Evolutionary conservation across 2,329 filamentous ascomycete species (phyloP).

Genomic region (Xylariaceae sp.): DNA sequence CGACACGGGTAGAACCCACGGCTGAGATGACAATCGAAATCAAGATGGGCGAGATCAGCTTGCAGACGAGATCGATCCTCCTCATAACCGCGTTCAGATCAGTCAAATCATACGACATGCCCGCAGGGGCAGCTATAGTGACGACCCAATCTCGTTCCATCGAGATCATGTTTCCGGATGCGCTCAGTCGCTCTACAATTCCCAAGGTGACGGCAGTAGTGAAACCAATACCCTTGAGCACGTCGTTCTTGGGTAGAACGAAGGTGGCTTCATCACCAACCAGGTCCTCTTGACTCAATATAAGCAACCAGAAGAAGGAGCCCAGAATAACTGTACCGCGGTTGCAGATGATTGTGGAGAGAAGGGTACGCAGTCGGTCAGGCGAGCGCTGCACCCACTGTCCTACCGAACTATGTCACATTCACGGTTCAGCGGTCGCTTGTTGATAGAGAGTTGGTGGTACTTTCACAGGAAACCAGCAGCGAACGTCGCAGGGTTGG

Average conservation of each 20-base stretch:
- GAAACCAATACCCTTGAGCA: constrained; percentile 29
- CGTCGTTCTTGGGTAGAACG: constrained; percentile 16
- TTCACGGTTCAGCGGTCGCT: no score
- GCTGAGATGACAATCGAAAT: constrained; percentile 43
- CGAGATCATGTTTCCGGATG: constrained; percentile 38
- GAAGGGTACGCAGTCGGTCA: constrained; percentile 34
- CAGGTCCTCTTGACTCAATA: constrained; percentile 25
- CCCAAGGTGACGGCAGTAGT: constrained; percentile 32
- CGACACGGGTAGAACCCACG: constrained; percentile 35
- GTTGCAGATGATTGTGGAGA: constrained; percentile 38
- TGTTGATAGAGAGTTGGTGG: no score
- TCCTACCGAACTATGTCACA: constrained; percentile 25
- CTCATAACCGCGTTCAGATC: constrained; percentile 50
- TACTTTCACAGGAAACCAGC: no score
- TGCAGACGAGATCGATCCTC: constrained; percentile 54
- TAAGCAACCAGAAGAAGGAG: constrained; percentile 35
- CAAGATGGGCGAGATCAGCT: constrained; percentile 48
- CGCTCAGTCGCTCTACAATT: constrained; percentile 37
- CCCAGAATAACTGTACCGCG: constrained; percentile 35
- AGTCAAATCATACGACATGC: constrained; percentile 33
- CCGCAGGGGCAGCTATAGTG: constrained; percentile 28
- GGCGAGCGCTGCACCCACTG: constrained; percentile 36
- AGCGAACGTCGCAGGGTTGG: no score
- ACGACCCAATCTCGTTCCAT: constrained; percentile 45
- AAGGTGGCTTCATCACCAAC: constrained; percentile 10